Evolutionary conservation across 1,284 basidiomycete species (phyloP).

Genomic region (Jaminaea rosea): DNA sequence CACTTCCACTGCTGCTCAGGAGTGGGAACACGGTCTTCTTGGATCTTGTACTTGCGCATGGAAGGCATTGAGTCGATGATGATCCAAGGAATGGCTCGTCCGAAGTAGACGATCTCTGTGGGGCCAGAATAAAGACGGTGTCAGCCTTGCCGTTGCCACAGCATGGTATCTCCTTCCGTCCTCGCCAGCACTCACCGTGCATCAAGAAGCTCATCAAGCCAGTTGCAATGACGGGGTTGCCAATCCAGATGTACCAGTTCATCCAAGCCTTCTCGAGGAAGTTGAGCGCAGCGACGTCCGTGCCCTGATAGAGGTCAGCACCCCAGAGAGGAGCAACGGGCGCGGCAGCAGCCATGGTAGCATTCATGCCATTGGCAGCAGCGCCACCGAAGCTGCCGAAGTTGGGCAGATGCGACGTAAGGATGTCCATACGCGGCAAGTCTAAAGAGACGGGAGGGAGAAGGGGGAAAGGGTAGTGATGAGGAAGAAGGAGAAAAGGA

Average conservation of each 20-base stretch:
- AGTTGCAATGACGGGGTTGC: slow-evolving; percentile 86
- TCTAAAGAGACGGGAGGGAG: too few species aligned
- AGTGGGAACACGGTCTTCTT: slow-evolving; percentile 68
- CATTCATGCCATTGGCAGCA: too few species aligned
- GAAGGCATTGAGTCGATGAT: slow-evolving; percentile 89
- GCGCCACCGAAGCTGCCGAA: too few species aligned
- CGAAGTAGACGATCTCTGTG: slow-evolving; percentile 82
- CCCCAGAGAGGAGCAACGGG: slow-evolving; percentile 5
- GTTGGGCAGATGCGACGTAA: too few species aligned
- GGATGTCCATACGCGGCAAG: too few species aligned
- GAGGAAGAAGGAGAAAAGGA: too few species aligned
- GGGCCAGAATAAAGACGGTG: neutral
- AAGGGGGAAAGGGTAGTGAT: too few species aligned
- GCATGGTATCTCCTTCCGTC: too few species aligned
- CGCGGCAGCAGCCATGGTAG: neutral
- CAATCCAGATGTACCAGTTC: slow-evolving; percentile 47
- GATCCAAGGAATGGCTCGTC: slow-evolving; percentile 87
- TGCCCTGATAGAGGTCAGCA: slow-evolving; percentile 35
- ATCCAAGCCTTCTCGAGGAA: slow-evolving; percentile 48
- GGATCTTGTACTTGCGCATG: slow-evolving; percentile 90
- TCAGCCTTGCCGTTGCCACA: neutral
- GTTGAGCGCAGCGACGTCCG: slow-evolving; percentile 30
- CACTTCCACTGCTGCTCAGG: slow-evolving; percentile 84
- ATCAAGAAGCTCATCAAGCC: slow-evolving; percentile 86
- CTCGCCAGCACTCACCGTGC: slow-evolving; percentile 58